Base-by-base conservation (phyloP, 768 basidiomycete species). In the Termitomyces sp. region DNA sequence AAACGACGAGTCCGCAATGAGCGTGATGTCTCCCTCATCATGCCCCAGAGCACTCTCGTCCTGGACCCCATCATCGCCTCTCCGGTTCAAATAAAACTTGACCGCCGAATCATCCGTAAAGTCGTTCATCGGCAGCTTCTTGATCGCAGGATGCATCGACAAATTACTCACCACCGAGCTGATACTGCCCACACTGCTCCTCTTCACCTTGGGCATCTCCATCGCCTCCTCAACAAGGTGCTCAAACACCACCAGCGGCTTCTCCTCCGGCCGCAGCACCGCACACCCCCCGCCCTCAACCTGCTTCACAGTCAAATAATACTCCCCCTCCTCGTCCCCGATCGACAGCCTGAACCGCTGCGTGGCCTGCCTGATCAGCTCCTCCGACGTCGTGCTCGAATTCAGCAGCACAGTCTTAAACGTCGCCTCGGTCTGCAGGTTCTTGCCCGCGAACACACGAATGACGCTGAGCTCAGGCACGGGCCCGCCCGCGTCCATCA, bases 371-470 rank as follows among this genome's bases (percentile, higher is more conserved):
- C 83, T 80, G 50, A 98, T 81, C 42, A 99, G 83, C 57, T 97
- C 96, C 0, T 78, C 73, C 0, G 92, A 83, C 0, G 88, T 89
- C 0, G 96, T 98, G 0, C 85, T 85, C 5, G 89, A 76, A 64
- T 95, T 98, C 55, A 98, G 80, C 17, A 98, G 73, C 1, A 96
- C 97, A 6, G 97, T 98, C 76, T 98, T 98, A 81, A 99, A 99
- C 5, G 96, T 97, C 2, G 94, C 93, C 64, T 98, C 95, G 0
- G 94, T 92, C 68, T 94, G 86, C 60, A 98, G 68, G 62, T 91
- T 80, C 62, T 88, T 85, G 30, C 96, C 97, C 0, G 96, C 95
- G 66, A 99, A 99, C 40, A 99, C 85, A 26, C 97, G 90, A 50
- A 99, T 87, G 59, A 99, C 97, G 63, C 89, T 97, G 54, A 99